Conservation (phyloP, 2,329 filamentous ascomycete genomes). For the Ramularia endophylla region DNA sequence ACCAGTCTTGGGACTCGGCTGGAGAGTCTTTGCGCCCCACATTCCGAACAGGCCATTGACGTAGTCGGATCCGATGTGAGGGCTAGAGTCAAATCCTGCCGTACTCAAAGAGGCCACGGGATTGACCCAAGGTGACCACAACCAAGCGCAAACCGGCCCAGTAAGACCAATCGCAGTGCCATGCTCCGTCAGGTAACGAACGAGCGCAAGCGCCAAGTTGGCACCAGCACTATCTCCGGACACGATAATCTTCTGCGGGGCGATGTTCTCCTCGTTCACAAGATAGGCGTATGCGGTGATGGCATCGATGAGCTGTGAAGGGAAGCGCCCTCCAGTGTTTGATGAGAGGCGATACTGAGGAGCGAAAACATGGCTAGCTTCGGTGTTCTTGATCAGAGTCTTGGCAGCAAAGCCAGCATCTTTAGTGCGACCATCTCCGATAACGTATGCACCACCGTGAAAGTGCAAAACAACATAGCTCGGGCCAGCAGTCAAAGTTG, state of each 20-base stretch:
- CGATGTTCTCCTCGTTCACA: slow-evolving; percentile 35
- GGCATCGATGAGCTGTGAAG: slow-evolving; percentile 46
- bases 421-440: slow-evolving; percentile 37
- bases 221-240: slow-evolving; percentile 48
- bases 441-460: slow-evolving; percentile 46
- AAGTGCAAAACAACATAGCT: slow-evolving; percentile 41
- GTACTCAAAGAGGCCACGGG: slow-evolving; percentile 27
- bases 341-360: slow-evolving; percentile 46
- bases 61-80: slow-evolving; percentile 38
- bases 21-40: slow-evolving; percentile 40
- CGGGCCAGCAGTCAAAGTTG: slow-evolving; percentile 11
- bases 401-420: slow-evolving; percentile 31
- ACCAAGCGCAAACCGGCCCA: slow-evolving; percentile 33
- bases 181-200: slow-evolving; percentile 43
- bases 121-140: slow-evolving; percentile 43
- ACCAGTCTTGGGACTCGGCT: slow-evolving; percentile 18
- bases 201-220: slow-evolving; percentile 40
- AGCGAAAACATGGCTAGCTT: slow-evolving; percentile 37
- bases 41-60: slow-evolving; percentile 32
- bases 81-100: slow-evolving; percentile 26
- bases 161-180: slow-evolving; percentile 31
- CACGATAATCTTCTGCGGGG: slow-evolving; percentile 38
- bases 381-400: slow-evolving; percentile 30
- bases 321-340: slow-evolving; percentile 42
- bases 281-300: slow-evolving; percentile 45